A percentile compares a stretch with the other conserved stretches of the same genome.
phyloP scores from a whole-genome alignment of 805 yeast genomes.

The Saccharomycopsis sp. region DNA sequence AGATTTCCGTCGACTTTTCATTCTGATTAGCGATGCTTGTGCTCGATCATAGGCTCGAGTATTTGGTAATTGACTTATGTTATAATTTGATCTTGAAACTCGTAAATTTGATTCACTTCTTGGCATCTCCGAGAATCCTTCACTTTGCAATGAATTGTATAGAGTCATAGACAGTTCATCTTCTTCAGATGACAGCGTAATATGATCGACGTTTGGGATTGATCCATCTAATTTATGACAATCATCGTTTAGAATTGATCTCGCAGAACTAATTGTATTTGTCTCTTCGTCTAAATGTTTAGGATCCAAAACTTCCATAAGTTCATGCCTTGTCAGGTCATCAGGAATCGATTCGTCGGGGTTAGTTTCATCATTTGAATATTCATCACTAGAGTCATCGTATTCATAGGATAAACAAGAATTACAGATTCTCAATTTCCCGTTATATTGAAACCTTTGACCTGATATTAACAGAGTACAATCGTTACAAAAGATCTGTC shows the following conservation, averaged over 20 bases:
- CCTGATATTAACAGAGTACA: conserved; percentile 75
- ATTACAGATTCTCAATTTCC: conserved; percentile 70
- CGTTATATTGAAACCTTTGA: conserved; percentile 52
- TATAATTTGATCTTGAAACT: conserved; percentile 27
- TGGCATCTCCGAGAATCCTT: conserved; percentile 28
- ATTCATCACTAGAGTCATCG: conserved; percentile 56
- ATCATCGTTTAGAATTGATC: conserved; percentile 1
- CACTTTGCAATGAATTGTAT: conserved; percentile 45
- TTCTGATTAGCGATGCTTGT: conserved; percentile 55
- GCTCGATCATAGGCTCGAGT: conserved; percentile 50
- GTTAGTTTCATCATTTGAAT: conserved; percentile 25
- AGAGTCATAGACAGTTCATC: conserved; percentile 66
- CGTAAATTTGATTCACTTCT: conserved; percentile 28
- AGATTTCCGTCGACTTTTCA: conserved; percentile 44
- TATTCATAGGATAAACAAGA: conserved; percentile 65
- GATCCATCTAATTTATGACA: not conserved
- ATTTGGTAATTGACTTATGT: conserved; percentile 18
- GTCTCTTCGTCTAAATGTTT: not conserved
- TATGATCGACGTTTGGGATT: not conserved
- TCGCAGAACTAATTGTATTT: conserved; percentile 1
- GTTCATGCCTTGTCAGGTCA: conserved; percentile 14
- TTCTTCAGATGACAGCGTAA: conserved; percentile 29
- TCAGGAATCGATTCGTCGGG: conserved; percentile 11
- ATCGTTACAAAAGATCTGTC: conserved; percentile 83
- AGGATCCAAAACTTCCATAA: not conserved